Evolutionary conservation across 345 rosid species (phyloP).

Genomic region (Chamaenerion angustifolium): DNA sequence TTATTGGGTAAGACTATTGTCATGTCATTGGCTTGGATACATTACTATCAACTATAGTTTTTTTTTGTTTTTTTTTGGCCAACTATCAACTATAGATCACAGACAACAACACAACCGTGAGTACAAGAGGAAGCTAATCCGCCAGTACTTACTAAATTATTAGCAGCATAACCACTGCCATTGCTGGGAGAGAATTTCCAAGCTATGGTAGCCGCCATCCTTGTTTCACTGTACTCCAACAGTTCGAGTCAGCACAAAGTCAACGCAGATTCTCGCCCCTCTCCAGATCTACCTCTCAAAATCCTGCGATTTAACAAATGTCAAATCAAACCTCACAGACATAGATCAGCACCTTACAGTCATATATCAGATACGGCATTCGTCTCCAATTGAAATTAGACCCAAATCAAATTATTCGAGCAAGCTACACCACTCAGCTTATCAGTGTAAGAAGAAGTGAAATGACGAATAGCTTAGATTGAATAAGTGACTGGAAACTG

Average conservation of each 20-base stretch:
- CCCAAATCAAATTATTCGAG: not conserved
- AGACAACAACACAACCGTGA: not conserved
- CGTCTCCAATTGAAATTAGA: not conserved
- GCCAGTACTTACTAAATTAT: slow-evolving; percentile 37
- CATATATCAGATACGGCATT: slow-evolving; percentile 1
- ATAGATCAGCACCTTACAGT: not conserved
- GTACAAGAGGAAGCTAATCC: not conserved
- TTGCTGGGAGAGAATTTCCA: slow-evolving; percentile 76
- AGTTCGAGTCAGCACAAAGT: slow-evolving; percentile 14
- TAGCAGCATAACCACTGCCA: slow-evolving; percentile 58
- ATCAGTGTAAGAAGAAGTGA: not conserved
- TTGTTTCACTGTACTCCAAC: slow-evolving; percentile 28
- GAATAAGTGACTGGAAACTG: too few species aligned
- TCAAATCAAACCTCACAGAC: not conserved
- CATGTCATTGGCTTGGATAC: too few species aligned
- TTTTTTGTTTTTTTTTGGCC: too few species aligned
- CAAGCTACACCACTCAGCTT: not conserved
- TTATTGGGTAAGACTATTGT: too few species aligned
- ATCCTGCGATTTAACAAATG: slow-evolving; percentile 27
- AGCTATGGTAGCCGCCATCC: slow-evolving; percentile 68
- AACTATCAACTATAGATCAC: not conserved
- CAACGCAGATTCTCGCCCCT: slow-evolving; percentile 9
- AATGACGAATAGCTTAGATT: too few species aligned
- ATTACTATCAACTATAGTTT: not conserved
- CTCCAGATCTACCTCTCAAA: slow-evolving; percentile 47